Evolutionary conservation across 768 basidiomycete genomes (phyloP).

Genomic region (Megacollybia marginata): DNA sequence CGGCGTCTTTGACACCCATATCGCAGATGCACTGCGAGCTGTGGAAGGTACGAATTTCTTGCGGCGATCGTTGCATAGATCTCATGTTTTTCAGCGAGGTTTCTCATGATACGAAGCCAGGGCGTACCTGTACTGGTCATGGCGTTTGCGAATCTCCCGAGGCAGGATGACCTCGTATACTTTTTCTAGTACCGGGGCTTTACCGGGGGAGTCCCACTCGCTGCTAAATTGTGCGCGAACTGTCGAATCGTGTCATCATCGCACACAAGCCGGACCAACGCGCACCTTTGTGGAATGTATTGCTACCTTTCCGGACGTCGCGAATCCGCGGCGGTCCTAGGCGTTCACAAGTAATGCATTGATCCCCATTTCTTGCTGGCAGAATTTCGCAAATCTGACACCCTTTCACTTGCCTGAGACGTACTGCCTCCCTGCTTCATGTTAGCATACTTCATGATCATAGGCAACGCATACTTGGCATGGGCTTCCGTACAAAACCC

Average conservation of each 20-base stretch:
- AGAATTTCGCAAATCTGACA: constrained; percentile 42
- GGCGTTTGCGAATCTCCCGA: constrained; percentile 33
- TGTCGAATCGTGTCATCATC: constrained; percentile 16
- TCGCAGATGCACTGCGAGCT: constrained; percentile 65
- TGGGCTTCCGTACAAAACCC: constrained; percentile 56
- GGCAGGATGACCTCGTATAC: constrained; percentile 45
- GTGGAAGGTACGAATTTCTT: constrained; percentile 53
- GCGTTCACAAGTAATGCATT: constrained; percentile 47
- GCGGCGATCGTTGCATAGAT: constrained; percentile 12
- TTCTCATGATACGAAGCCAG: not conserved
- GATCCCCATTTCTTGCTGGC: constrained; percentile 37
- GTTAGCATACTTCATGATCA: constrained; percentile 4
- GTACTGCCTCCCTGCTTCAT: constrained; percentile 41
- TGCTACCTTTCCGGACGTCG: constrained; percentile 38
- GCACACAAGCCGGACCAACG: constrained; percentile 1
- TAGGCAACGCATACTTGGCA: constrained; percentile 35
- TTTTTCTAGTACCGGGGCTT: constrained; percentile 39
- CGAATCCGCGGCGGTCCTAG: constrained; percentile 34
- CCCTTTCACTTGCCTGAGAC: constrained; percentile 36
- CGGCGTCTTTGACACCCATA: constrained; percentile 44
- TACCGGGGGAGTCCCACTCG: constrained; percentile 41
- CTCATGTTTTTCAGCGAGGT: not conserved
- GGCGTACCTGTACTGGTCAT: constrained; percentile 43
- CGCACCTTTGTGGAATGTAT: constrained; percentile 46
- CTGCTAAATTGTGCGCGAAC: constrained; percentile 43